Evolutionary conservation across 2,329 filamentous ascomycete species (phyloP), one percentile per base, ranked within the genome.

Genomic region (Knufia fluminis): DNA sequence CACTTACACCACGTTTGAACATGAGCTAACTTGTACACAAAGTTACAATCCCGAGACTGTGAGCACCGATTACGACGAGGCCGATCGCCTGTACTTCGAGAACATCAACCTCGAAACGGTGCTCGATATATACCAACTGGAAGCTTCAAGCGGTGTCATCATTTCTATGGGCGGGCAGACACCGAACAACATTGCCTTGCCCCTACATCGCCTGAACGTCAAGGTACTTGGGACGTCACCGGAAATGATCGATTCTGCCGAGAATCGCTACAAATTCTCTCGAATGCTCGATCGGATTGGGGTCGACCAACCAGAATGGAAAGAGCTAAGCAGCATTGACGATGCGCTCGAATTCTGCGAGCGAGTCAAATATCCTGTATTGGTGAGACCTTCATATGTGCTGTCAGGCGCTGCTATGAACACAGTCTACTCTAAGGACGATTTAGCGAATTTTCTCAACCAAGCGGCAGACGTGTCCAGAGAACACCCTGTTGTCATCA

Each of bases 321-420:
- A 96, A 71, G 92, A 97, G 67, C 75, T 97, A 48, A 97, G 90
- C 2, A 95, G 88, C 71, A 89, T 95, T 57, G 84, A 90, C 36
- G 92, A 97, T 63, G 92, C 92, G 1, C 83, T 79, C 56, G 74
- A 76, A 1, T 98, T 98, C 74, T 96, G 91, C 66, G 75, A 86
- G 56, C 85, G 82, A 60, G 92, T 97, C 46, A 81, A 82, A 9
- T 98, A 97, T 67, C 92, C 92, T 2, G 92, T 97, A 46, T 76
- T 98, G 48, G 92, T 98, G 39, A 83, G 92, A 43, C 92, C 92
- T 2, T 97, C 92, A 0, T 98, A 98, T 62, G 92, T 98, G 40
- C 77, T 98, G 4, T 97, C 92, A 1, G 92, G 92, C 57, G 92
- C 92, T 42, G 92, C 92, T 16, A 98, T 98, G 92, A 98, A 97